Evolutionary conservation across 2,329 filamentous ascomycete genomes (phyloP), one percentile per base, ranked within the genome.

Genomic region (Pezicula rhizophila): DNA sequence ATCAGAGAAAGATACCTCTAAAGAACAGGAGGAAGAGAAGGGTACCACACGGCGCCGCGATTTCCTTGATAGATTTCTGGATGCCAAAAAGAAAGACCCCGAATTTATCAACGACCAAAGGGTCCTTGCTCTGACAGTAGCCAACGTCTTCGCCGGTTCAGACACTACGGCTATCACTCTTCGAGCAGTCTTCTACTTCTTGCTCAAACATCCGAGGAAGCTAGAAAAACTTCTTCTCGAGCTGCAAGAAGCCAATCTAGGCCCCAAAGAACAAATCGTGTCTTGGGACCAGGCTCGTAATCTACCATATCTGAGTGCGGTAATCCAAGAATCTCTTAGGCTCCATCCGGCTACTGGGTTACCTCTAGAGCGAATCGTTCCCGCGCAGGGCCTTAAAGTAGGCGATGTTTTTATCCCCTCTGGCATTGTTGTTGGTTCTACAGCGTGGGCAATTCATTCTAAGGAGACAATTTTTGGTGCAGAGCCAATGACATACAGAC

Each of bases 391-490:
- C 6, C 52, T 59, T 12, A 58, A 53, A 6, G 50, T 60, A 25
- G 52, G 47, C 20, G 53, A 54, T 15, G 39, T 42, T 7, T 37
- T 35, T 15, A 42, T 50, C 17, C 53, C 53, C 2, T 56, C 49
- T 26, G 56, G 55, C 6, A 60, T 57, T 2, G 56, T 57, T 31
- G 48, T 50, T 18, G 45, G 48, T 34, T 34, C 25, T 49, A 60
- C 14, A 47, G 57, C 17, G 50, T 59, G 26, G 56, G 56, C 38
- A 48, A 51, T 38, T 55, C 58, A 60, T 48, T 68, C 71, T 0
- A 64, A 72, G 2, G 64, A 68, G 0, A 70, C 76, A 49, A 56
- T 76, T 14, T 78, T 75, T 49, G 74, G 75, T 8, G 47, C 61
- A 3, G 72, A 76, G 47, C 72, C 71, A 5, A 68, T 74, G 37